These are phyloP conservation scores for Periconia digitata DNA, from an alignment of 2,329 filamentous ascomycete genomes.

Conservation along the genomic window DNA sequence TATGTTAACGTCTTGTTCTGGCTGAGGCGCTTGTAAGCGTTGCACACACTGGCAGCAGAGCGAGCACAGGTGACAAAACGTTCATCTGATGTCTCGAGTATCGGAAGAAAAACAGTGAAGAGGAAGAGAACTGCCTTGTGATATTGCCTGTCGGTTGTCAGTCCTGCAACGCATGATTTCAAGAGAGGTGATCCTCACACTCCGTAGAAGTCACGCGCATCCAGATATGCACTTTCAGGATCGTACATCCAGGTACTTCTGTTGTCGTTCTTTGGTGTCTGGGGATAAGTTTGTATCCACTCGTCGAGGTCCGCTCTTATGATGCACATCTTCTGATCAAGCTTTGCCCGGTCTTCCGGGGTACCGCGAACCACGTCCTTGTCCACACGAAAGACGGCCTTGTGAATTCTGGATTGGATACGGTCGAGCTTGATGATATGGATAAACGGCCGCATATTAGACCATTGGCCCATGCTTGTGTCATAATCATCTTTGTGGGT, in stretches of 20 bases:
- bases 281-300: neutral
- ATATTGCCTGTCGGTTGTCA: too few relatives aligned
- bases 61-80: slow-evolving; percentile 25
- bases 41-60: slow-evolving; percentile 26
- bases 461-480: slow-evolving; percentile 10
- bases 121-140: slow-evolving; percentile 29
- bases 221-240: slow-evolving; percentile 21
- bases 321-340: slow-evolving; percentile 20
- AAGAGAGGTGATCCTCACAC: too few relatives aligned
- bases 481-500: slow-evolving; percentile 5
- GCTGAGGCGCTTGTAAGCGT: slow-evolving; percentile 25
- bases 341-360: slow-evolving; percentile 15
- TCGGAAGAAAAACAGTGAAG: slow-evolving; percentile 24
- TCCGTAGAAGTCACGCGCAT: slow-evolving; percentile 27
- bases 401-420: slow-evolving; percentile 28
- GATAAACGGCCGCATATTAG: slow-evolving; percentile 28
- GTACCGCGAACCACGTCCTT: slow-evolving; percentile 11
- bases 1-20: slow-evolving; percentile 28
- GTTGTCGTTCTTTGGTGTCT: neutral
- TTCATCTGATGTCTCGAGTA: slow-evolving; percentile 18
- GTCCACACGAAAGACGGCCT: slow-evolving; percentile 28
- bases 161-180: too few relatives aligned
- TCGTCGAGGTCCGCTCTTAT: slow-evolving; percentile 17
- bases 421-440: slow-evolving; percentile 28
- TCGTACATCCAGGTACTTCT: slow-evolving; percentile 27